These are phyloP conservation scores for Angomonas ambiguus DNA, from an alignment of 208 protist species.

Conservation along the genomic window DNA sequence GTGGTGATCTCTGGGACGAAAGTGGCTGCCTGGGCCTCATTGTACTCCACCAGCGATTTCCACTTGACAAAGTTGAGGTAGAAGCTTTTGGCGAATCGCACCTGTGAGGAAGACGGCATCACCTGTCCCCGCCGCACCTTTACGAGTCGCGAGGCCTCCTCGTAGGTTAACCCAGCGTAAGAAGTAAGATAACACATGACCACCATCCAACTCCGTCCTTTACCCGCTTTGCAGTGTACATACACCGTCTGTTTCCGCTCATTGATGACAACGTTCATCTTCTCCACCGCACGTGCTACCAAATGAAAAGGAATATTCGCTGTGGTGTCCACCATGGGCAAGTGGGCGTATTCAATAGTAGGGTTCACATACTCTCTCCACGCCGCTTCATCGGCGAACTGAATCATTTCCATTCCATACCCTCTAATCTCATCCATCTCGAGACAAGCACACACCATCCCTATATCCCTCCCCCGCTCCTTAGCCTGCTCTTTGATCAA, in stretches of 20 bases:
- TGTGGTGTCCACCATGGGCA: constrained; percentile 72
- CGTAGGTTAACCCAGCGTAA: constrained; percentile 54
- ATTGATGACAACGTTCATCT: constrained; percentile 51
- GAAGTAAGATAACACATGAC: constrained; percentile 83
- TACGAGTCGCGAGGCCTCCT: constrained; percentile 40
- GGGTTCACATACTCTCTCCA: constrained; percentile 49
- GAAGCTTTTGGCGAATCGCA: constrained; percentile 58
- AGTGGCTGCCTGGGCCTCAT: background rate
- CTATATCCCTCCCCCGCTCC: constrained; percentile 35
- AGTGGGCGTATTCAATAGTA: constrained; percentile 43
- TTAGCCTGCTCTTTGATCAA: constrained; percentile 59
- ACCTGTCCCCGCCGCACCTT: constrained; percentile 51
- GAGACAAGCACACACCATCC: constrained; percentile 75
- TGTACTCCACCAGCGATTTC: constrained; percentile 23
- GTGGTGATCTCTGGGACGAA: background rate
- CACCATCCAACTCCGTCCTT: constrained; percentile 87
- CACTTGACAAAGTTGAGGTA: constrained; percentile 35
- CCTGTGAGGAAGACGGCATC: constrained; percentile 57
- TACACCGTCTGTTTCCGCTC: constrained; percentile 45
- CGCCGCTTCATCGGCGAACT: constrained; percentile 70
- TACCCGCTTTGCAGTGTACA: constrained; percentile 90
- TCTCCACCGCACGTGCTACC: constrained; percentile 46
- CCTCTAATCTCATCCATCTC: constrained; percentile 75
- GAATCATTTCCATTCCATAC: constrained; percentile 67
- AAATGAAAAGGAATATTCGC: constrained; percentile 42